Base-by-base conservation (phyloP, 2,329 filamentous ascomycete species). In the Aspergillus intermedius region DNA sequence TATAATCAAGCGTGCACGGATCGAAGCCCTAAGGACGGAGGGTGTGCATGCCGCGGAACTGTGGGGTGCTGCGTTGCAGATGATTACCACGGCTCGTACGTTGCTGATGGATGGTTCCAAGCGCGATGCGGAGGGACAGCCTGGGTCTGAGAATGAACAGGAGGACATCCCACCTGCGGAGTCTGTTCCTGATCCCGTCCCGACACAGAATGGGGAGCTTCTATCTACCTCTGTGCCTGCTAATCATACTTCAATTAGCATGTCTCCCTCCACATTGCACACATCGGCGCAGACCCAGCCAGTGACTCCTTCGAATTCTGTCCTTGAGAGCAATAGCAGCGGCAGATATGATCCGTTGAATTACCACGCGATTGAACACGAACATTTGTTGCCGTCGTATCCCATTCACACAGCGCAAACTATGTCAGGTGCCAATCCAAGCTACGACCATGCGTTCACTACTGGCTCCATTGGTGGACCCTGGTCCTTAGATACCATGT, bases 21-120 rank as follows among this genome's bases (percentile, higher is more conserved):
- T 67, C 17, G 58, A 64, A 19, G 53, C 58, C 9, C 39, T 68
- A 19, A 57, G 56, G 43, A 51, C 48, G 0, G 60, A 63, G 19
- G 60, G 62, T 0, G 34, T 62, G 12, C 50, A 52, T 23, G 50
- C 49, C 19, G 56, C 54, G n/a, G 57, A 63, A 1, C 53, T 67
- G 28, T 66, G 61, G 61, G 51, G 49, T 34, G 52, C 53, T 30
- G 57, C 65, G 1, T 44, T 67, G 44, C 55, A 51, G 39, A 64
- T 65, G 58, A 57, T 65, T 55, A 46, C 56, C 1, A 39, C 60
- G 6, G 54, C 60, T 6, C 61, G 65, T 4, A 55, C 59, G 5
- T 42, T 68, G n/a, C 49, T 68, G 9, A 45, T 67, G n/a, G 60
- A 65, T n/a, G 59, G 62, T 23, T 48, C 50, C 12, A 53, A 62